A percentile compares a stretch with the other conserved stretches of the same genome.
phyloP scores from a whole-genome alignment of 768 basidiomycete species.

The Podaxis rugospora region DNA sequence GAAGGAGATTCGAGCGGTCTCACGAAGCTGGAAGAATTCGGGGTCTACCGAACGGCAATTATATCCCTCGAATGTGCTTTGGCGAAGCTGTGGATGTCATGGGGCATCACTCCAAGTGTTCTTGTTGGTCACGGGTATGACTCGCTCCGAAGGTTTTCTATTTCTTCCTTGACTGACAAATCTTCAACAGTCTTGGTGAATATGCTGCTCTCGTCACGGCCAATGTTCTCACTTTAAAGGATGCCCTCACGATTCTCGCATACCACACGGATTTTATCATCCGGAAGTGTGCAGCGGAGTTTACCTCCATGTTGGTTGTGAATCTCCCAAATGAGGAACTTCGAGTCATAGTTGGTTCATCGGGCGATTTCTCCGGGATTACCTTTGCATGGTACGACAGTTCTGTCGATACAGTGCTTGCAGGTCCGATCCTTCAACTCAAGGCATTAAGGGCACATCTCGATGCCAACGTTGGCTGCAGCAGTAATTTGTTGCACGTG shows the following conservation, averaged over 20 bases:
- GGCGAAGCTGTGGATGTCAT: slow-evolving; percentile 61
- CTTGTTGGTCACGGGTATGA: slow-evolving; percentile 68
- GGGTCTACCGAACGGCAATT: slow-evolving; percentile 48
- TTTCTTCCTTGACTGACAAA: background rate
- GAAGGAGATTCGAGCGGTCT: slow-evolving; percentile 8
- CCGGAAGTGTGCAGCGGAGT: slow-evolving; percentile 34
- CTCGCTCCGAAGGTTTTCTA: background rate
- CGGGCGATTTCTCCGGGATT: slow-evolving; percentile 29
- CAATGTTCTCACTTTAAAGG: slow-evolving; percentile 49
- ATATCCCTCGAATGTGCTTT: slow-evolving; percentile 63
- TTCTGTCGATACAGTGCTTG: slow-evolving; percentile 50
- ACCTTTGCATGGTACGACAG: slow-evolving; percentile 62
- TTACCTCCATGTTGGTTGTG: slow-evolving; percentile 62
- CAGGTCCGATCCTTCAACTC: slow-evolving; percentile 47
- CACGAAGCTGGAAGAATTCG: slow-evolving; percentile 28
- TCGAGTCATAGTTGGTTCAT: slow-evolving; percentile 28
- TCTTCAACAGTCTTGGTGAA: slow-evolving; percentile 62
- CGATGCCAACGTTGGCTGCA: slow-evolving; percentile 29
- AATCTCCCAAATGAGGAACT: slow-evolving; percentile 32
- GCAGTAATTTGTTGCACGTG: slow-evolving; percentile 40
- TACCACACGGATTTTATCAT: slow-evolving; percentile 54
- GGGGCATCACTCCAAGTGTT: slow-evolving; percentile 55
- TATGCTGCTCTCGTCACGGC: slow-evolving; percentile 68
- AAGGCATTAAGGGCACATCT: slow-evolving; percentile 35
- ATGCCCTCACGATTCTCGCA: slow-evolving; percentile 55